These are phyloP conservation scores for Serendipita vermifera DNA, from an alignment of 768 basidiomycete species.

Conservation along the genomic window DNA sequence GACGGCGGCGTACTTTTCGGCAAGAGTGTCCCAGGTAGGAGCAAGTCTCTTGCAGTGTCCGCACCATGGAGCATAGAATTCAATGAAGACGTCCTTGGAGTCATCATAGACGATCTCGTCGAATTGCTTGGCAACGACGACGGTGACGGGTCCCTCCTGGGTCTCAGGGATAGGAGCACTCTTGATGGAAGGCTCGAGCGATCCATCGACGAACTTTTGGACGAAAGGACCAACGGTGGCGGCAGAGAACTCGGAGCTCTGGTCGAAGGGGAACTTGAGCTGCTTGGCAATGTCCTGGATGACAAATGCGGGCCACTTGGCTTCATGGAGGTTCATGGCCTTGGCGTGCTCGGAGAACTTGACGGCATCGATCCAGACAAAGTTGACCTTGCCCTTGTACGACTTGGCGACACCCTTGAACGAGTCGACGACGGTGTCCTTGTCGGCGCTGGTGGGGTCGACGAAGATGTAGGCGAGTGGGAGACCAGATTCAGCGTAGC, in stretches of 20 bases:
- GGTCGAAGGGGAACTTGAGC: constrained; percentile 81
- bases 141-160: constrained; percentile 73
- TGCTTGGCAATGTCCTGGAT: constrained; percentile 74
- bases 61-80: constrained; percentile 97
- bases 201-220: constrained; percentile 52
- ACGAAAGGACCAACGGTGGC: constrained; percentile 49
- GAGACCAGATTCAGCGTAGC: constrained; percentile 68
- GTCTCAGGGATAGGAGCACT: constrained; percentile 70
- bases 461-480: constrained; percentile 93
- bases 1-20: constrained; percentile 62
- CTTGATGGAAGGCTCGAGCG: constrained; percentile 76
- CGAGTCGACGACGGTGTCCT: constrained; percentile 49
- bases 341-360: constrained; percentile 95
- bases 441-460: constrained; percentile 58
- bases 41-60: constrained; percentile 95
- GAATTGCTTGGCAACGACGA: constrained; percentile 79
- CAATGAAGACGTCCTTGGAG: constrained; percentile 86
- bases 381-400: constrained; percentile 82
- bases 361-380: constrained; percentile 94
- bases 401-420: constrained; percentile 67
- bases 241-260: constrained; percentile 45
- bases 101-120: constrained; percentile 78
- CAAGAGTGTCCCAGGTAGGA: constrained; percentile 86
- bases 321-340: constrained; percentile 73
- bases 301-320: constrained; percentile 89